phyloP scores from a whole-genome alignment of 306 rosid genomes.

The Cucurbita pepo region DNA sequence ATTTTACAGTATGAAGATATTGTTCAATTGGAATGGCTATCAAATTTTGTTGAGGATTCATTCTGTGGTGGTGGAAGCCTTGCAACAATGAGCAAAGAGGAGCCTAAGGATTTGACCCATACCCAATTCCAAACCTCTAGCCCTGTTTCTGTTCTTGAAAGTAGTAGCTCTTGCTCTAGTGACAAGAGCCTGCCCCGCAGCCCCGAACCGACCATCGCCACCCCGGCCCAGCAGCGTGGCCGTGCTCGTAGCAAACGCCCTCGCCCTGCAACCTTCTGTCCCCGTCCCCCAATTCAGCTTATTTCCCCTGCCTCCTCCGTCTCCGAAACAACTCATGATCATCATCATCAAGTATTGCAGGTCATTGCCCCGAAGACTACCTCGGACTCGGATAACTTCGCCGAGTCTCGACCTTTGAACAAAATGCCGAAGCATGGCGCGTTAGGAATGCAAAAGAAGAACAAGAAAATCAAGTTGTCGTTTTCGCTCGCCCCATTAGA shows the following conservation, averaged over 20 bases:
- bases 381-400: conserved; percentile 57
- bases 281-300: conserved; percentile 58
- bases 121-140: conserved; percentile 71
- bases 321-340: conserved; percentile 31
- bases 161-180: conserved; percentile 79
- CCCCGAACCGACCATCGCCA: conserved; percentile 31
- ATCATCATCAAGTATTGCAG: conserved; percentile 11
- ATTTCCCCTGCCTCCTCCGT: conserved; percentile 78
- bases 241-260: conserved; percentile 99
- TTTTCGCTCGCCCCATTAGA: conserved; percentile 30
- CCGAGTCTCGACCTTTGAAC: conserved; percentile 48
- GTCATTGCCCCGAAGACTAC: conserved; percentile 18
- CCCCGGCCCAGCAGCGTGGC: conserved; percentile 37
- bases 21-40: conserved; percentile 87
- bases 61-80: conserved; percentile 73
- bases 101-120: conserved; percentile 27
- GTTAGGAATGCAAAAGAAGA: conserved; percentile 25
- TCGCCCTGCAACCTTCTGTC: conserved; percentile 78
- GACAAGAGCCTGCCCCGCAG: conserved; percentile 36
- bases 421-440: conserved; percentile 17
- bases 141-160: conserved; percentile 90
- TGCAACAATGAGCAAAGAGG: conserved; percentile 47
- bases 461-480: conserved; percentile 36
- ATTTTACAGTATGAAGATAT: conserved; percentile 73
- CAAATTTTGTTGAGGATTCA: conserved; percentile 83